Conservation (phyloP, 2,329 filamentous ascomycete species). For the Scedosporium minutisporum region DNA sequence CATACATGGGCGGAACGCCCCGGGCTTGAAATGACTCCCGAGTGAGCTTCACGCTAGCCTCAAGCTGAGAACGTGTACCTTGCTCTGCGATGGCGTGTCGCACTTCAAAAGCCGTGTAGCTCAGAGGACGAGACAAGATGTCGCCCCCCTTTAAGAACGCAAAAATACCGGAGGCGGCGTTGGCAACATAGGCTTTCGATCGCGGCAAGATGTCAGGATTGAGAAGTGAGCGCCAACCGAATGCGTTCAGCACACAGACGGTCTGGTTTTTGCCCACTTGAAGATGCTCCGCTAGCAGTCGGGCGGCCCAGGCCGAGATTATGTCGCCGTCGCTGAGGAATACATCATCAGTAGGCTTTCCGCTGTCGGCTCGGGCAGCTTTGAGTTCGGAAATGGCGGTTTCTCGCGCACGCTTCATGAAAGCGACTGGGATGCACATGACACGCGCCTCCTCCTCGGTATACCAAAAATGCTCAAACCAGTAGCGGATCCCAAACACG, state of each 20-base stretch:
- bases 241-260: slow-evolving; percentile 17
- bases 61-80: slow-evolving; percentile 22
- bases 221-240: slow-evolving; percentile 15
- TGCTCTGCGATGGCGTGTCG: slow-evolving; percentile 24
- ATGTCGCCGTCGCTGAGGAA: slow-evolving; percentile 39
- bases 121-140: slow-evolving; percentile 16
- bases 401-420: slow-evolving; percentile 19
- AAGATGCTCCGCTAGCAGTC: slow-evolving; percentile 13
- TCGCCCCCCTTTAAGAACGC: slow-evolving; percentile 13
- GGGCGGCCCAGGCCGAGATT: slow-evolving; percentile 29
- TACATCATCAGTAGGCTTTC: slow-evolving; percentile 15
- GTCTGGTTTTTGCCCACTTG: slow-evolving; percentile 15
- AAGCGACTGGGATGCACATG: slow-evolving; percentile 26
- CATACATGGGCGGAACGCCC: slow-evolving; percentile 17
- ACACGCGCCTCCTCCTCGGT: slow-evolving; percentile 8
- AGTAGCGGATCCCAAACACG: slow-evolving; percentile 18
- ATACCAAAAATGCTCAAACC: slow-evolving; percentile 13
- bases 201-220: slow-evolving; percentile 3
- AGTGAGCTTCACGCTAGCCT: slow-evolving; percentile 17
- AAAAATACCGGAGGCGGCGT: slow-evolving; percentile 14
- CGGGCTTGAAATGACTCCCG: slow-evolving; percentile 11
- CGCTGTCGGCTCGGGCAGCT: neutral
- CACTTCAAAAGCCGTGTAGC: slow-evolving; percentile 18
- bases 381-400: slow-evolving; percentile 14
- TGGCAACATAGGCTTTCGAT: slow-evolving; percentile 17